A percentile compares a stretch with the other conserved stretches of the same genome.
Conservation (phyloP, 257 asterid species). For the Perilla frutescens region DNA sequence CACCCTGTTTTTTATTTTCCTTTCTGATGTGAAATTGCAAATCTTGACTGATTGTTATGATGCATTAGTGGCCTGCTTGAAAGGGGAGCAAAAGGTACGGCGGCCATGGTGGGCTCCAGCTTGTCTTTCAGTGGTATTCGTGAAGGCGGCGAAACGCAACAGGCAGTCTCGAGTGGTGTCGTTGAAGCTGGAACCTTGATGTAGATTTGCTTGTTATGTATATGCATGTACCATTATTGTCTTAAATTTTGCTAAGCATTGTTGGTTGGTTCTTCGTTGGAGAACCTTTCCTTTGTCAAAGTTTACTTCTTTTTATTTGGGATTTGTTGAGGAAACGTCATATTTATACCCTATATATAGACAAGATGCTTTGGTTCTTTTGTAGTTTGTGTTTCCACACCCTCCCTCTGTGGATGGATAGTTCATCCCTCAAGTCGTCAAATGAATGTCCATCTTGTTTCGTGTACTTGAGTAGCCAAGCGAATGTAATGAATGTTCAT, state of each 20-base stretch:
- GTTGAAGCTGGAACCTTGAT: slow-evolving; percentile 93
- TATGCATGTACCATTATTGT: slow-evolving; percentile 25
- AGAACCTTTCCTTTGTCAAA: slow-evolving; percentile 46
- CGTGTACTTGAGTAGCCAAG: no score
- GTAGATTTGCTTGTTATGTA: slow-evolving; percentile 46
- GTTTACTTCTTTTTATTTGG: slow-evolving; percentile 28
- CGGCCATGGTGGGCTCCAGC: slow-evolving; percentile 99
- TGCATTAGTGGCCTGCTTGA: slow-evolving; percentile 90
- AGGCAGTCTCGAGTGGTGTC: slow-evolving; percentile 96
- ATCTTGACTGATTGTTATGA: slow-evolving; percentile 19
- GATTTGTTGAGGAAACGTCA: slow-evolving; percentile 34
- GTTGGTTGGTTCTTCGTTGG: slow-evolving; percentile 49
- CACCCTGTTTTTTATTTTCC: neutral
- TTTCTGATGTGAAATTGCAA: slow-evolving; percentile 7
- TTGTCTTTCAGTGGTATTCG: slow-evolving; percentile 68
- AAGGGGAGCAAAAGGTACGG: slow-evolving; percentile 94
- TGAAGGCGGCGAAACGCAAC: slow-evolving; percentile 78
- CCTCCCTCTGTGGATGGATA: neutral
- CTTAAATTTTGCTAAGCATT: slow-evolving; percentile 38
- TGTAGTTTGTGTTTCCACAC: slow-evolving; percentile 3
- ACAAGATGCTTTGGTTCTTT: slow-evolving; percentile 26
- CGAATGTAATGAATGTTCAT: no score
- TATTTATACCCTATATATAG: slow-evolving; percentile 33
- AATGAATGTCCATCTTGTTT: neutral
- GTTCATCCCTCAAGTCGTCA: no score